Conservation (phyloP, 306 rosid species). For the Citrullus colocynthis region DNA sequence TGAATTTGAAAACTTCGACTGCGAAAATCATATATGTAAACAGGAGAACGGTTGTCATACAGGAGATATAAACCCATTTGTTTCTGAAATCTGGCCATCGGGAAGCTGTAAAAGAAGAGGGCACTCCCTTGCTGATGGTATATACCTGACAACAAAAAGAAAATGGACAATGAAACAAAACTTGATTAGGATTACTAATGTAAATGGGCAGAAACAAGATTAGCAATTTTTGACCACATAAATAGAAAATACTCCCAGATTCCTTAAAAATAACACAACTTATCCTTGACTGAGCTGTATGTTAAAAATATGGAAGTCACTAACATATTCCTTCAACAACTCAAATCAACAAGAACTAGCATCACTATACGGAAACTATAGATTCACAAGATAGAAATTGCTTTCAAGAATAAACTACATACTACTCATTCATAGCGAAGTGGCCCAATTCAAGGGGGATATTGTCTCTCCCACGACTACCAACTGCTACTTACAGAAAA, state of each 20-base stretch:
- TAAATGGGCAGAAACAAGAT: conserved; percentile 5
- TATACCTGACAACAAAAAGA: conserved; percentile 37
- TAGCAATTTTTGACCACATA: not conserved
- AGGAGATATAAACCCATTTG: conserved; percentile 94
- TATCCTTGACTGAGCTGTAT: not conserved
- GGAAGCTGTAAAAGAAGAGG: conserved; percentile 86
- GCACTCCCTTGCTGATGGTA: conserved; percentile 75
- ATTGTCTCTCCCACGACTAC: not conserved
- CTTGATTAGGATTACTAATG: not conserved
- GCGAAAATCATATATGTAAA: not conserved
- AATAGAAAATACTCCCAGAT: not conserved
- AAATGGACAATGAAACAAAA: not conserved
- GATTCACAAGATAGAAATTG: not conserved
- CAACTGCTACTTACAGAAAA: not conserved
- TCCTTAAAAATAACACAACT: not conserved
- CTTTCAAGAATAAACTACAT: not conserved
- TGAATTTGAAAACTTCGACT: conserved; percentile 1
- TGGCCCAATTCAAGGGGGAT: not conserved
- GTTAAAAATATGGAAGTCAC: not conserved
- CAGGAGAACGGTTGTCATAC: conserved; percentile 23
- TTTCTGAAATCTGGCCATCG: conserved; percentile 64
- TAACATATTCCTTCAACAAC: not conserved
- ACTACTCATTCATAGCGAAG: not conserved
- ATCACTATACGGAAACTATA: not conserved
- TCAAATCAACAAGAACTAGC: not conserved